Conservation (phyloP, 345 rosid genomes). For the Euphorbia peplus region DNA sequence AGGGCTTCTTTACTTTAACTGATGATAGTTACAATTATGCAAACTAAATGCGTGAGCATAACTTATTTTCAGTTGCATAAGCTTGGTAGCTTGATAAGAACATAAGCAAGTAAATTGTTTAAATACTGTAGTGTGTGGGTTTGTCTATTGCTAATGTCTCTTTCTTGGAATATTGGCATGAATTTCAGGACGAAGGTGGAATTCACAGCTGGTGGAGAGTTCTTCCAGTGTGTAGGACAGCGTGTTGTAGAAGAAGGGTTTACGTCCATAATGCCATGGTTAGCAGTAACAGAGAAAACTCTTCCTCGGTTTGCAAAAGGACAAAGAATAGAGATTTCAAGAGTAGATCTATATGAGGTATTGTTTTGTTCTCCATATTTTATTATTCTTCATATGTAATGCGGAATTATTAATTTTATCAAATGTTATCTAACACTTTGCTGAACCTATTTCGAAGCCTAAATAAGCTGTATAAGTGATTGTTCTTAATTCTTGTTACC, state of each 20-base stretch:
- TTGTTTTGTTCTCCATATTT: background rate
- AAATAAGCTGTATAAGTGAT: background rate
- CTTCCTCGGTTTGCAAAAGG: conserved; percentile 67
- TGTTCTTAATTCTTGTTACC: background rate
- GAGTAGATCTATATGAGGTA: conserved; percentile 81
- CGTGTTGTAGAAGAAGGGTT: conserved; percentile 64
- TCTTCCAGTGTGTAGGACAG: conserved; percentile 72
- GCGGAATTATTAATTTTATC: background rate
- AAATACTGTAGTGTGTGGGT: background rate
- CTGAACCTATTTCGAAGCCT: background rate
- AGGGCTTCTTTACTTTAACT: background rate
- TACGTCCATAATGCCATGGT: conserved; percentile 91
- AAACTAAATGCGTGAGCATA: too few relatives aligned
- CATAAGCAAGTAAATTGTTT: background rate
- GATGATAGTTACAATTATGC: background rate
- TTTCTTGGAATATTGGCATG: conserved; percentile 8
- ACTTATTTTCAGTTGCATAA: background rate
- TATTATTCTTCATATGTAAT: background rate
- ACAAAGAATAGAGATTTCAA: conserved; percentile 68
- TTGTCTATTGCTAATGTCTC: background rate
- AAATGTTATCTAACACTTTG: background rate
- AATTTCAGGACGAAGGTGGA: conserved; percentile 71
- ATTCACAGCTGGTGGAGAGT: conserved; percentile 73
- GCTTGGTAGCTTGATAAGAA: background rate
- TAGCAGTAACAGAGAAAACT: conserved; percentile 67